Percentiles rank a stretch among this genome's conserved stretches.
Evolutionary conservation across 495 filamentous ascomycete genomes (phyloP).

Genomic region (Trichocladium uniseriatum): DNA sequence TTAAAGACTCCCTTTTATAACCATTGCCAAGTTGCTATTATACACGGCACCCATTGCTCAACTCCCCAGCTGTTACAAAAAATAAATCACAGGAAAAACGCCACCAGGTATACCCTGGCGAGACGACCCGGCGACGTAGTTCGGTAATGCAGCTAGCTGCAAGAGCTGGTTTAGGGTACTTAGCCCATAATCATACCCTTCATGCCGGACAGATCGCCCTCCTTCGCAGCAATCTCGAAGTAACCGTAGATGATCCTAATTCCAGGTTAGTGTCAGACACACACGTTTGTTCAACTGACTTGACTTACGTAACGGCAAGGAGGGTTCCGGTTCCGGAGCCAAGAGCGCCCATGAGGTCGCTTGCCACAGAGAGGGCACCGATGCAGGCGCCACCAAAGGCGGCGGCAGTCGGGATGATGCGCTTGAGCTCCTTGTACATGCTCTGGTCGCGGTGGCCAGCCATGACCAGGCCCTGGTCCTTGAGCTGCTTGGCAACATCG

Average conservation of each 20-base stretch:
- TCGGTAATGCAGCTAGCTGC: not conserved
- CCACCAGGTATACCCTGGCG: not conserved
- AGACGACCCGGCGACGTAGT: not conserved
- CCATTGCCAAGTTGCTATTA: conserved; percentile 17
- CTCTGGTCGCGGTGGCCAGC: conserved; percentile 98
- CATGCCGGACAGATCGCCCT: conserved; percentile 86
- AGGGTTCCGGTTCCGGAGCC: conserved; percentile 97
- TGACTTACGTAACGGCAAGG: conserved; percentile 93
- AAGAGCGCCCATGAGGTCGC: conserved; percentile 91
- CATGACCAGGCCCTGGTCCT: conserved; percentile 99
- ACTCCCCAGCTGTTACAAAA: conserved; percentile 13
- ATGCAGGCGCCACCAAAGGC: conserved; percentile 99
- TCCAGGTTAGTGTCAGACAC: conserved; percentile 18
- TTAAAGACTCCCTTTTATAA: conserved; percentile 17
- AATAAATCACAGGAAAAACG: conserved; percentile 18
- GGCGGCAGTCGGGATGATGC: conserved; percentile 95
- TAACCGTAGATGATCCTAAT: conserved; percentile 93
- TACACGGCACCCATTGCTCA: conserved; percentile 19
- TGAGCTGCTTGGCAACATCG: conserved; percentile 99
- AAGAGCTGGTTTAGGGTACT: conserved; percentile 1
- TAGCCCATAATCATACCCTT: conserved; percentile 77
- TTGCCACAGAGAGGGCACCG: conserved; percentile 89
- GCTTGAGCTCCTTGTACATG: conserved; percentile 99
- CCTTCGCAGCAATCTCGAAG: conserved; percentile 98
- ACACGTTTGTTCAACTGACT: not conserved